Evolutionary conservation across 1,139 yeast genomes (phyloP).

Genomic region (Protomyces lactucae-debilis): DNA sequence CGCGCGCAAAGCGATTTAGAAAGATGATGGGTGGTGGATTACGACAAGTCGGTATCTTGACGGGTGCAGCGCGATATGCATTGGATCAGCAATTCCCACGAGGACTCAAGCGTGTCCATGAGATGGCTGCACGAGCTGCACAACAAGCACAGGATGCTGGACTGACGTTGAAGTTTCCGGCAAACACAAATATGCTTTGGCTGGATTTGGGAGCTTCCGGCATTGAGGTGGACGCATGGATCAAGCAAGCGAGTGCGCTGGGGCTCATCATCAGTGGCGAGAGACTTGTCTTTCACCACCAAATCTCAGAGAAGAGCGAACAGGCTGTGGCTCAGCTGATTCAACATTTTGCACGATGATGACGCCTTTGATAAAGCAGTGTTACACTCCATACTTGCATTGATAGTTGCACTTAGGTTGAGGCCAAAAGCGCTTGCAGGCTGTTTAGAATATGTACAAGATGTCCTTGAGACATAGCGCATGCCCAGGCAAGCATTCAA

Average conservation of each 20-base stretch:
- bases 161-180: conserved; percentile 64
- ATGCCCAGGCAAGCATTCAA: too few species aligned
- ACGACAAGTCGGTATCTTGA: conserved; percentile 79
- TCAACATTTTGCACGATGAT: neutral
- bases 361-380: too few species aligned
- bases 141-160: conserved; percentile 51
- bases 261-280: conserved; percentile 64
- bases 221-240: conserved; percentile 56
- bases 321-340: conserved; percentile 1
- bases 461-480: too few species aligned
- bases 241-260: conserved; percentile 54
- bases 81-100: conserved; percentile 66
- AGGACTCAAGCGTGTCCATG: conserved; percentile 55
- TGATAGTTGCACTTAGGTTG: too few species aligned
- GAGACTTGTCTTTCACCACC: conserved; percentile 82
- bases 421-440: too few species aligned
- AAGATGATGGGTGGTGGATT: conserved; percentile 96
- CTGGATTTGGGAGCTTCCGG: conserved; percentile 58
- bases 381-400: too few species aligned
- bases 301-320: conserved; percentile 41
- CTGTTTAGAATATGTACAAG: too few species aligned
- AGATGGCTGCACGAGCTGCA: conserved; percentile 64
- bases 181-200: conserved; percentile 81
- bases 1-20: conserved; percentile 77
- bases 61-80: conserved; percentile 76